Percentiles rank a stretch among this genome's conserved stretches.
These are phyloP conservation scores for Chaetomiaceae sp. DNA, from an alignment of 2,329 filamentous ascomycete genomes.

Conservation along the genomic window DNA sequence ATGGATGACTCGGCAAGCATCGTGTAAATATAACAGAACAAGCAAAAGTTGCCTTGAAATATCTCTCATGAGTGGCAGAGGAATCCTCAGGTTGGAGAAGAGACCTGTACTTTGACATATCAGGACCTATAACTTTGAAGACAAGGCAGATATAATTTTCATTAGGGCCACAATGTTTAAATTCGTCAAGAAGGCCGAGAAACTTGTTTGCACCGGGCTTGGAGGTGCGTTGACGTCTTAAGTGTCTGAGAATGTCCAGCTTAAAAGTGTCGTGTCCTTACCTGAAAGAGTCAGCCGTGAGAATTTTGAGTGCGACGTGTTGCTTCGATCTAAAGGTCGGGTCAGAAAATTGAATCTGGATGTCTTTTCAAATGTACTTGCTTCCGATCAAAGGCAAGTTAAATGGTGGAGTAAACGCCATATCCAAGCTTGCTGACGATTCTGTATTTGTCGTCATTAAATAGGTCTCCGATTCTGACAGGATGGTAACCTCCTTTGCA, in stretches of 20 bases:
- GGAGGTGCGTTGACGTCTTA: not conserved
- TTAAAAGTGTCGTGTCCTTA: slow-evolving; percentile 1
- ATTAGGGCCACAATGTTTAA: slow-evolving; percentile 10
- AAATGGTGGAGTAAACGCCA: slow-evolving; percentile 15
- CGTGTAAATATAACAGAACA: slow-evolving; percentile 8
- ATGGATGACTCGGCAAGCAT: slow-evolving; percentile 12
- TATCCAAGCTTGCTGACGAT: slow-evolving; percentile 10
- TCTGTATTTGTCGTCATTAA: slow-evolving; percentile 6
- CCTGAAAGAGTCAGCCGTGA: slow-evolving; percentile 9
- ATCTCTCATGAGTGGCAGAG: slow-evolving; percentile 7
- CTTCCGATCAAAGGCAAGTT: slow-evolving; percentile 9
- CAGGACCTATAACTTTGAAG: slow-evolving; percentile 15
- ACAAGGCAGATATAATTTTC: slow-evolving; percentile 14
- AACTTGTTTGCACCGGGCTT: not conserved
- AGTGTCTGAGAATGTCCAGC: slow-evolving; percentile 7
- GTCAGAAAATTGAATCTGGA: not conserved
- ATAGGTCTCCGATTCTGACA: slow-evolving; percentile 13
- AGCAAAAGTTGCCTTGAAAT: slow-evolving; percentile 13
- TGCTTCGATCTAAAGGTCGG: not conserved
- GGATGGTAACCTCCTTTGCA: slow-evolving; percentile 14
- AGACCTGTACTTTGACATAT: slow-evolving; percentile 6
- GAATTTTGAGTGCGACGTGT: slow-evolving; percentile 15
- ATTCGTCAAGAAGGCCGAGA: slow-evolving; percentile 5
- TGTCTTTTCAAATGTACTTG: not conserved
- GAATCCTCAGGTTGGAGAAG: slow-evolving; percentile 11